Evolutionary conservation across 495 filamentous ascomycete genomes (phyloP), one percentile per base, ranked within the genome.

Genomic region (Aspergillus ostianus): DNA sequence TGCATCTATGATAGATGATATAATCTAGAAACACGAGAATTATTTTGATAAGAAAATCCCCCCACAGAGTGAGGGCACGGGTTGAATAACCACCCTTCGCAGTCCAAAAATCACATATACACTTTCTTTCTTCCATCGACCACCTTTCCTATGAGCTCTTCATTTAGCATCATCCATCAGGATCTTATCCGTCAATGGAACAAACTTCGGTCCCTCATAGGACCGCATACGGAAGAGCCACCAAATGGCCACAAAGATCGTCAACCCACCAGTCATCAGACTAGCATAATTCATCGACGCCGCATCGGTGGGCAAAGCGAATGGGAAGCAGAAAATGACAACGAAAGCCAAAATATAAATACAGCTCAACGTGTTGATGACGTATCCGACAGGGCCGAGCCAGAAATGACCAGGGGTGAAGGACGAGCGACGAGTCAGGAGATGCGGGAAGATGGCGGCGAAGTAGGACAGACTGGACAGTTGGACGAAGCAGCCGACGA

Each of bases 311-410:
- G 87, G 87, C 55, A 85, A 58, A 2, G 69, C 68, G 62, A 81
- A 89, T 2, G 88, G 90, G 74, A 93, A 93, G 67, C 88, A 92
- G 73, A 88, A 93, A 61, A 93, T 85, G 23, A 90, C 79, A 50
- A 87, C 81, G 69, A 91, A 93, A n/a, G 84, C 73, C 0, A 82
- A 63, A 56, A 93, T 93, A 58, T 89, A 86, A 44, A 84, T 61
- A 45, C 87, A 80, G 12, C 84, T 72, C 7, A 85, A 56, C 6
- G 74, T 62, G 64, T 91, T 90, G 64, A 92, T 73, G 0, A 73
- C 58, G 51, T 77, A 87, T 0, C 89, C 91, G 17, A 81, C 66
- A 9, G 66, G 72, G 20, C 86, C 83, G 75, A 95, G 85, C 67
- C 80, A 84, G 71, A 93, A 95, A 2, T 82, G 83, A 0, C 89